phyloP scores from a whole-genome alignment of 768 basidiomycete species.

The Pleurotus giganteus region DNA sequence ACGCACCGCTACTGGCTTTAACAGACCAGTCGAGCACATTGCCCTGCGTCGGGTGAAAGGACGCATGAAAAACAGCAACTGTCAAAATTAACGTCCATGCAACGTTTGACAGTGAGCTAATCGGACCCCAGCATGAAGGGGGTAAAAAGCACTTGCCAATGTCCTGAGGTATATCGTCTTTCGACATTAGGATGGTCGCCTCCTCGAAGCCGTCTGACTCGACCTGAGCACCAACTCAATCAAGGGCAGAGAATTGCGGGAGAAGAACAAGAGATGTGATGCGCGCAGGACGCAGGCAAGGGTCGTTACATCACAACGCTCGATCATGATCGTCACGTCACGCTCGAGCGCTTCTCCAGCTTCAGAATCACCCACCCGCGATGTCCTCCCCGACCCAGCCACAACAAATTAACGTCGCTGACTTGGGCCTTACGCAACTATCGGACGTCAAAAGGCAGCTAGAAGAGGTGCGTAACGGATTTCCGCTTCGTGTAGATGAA shows the following conservation, averaged over 20 bases:
- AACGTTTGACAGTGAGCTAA: neutral
- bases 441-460: slow-evolving; percentile 88
- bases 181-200: neutral
- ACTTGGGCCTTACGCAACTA: slow-evolving; percentile 85
- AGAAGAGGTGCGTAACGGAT: slow-evolving; percentile 65
- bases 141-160: slow-evolving; percentile 36
- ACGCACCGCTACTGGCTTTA: slow-evolving; percentile 65
- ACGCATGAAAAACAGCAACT: slow-evolving; percentile 85
- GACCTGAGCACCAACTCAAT: neutral
- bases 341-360: neutral
- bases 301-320: no score
- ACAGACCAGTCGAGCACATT: slow-evolving; percentile 79
- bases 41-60: slow-evolving; percentile 82
- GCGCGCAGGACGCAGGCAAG: neutral
- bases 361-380: no score
- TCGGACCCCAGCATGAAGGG: neutral
- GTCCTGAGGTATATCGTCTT: slow-evolving; percentile 41
- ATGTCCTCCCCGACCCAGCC: slow-evolving; percentile 34
- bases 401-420: slow-evolving; percentile 75
- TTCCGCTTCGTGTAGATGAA: slow-evolving; percentile 4
- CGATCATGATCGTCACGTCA: neutral
- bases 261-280: neutral
- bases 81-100: neutral
- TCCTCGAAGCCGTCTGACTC: neutral
- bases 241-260: neutral